Evolutionary conservation across 2,329 filamentous ascomycete species (phyloP).

Genomic region (Fusarium redolens): DNA sequence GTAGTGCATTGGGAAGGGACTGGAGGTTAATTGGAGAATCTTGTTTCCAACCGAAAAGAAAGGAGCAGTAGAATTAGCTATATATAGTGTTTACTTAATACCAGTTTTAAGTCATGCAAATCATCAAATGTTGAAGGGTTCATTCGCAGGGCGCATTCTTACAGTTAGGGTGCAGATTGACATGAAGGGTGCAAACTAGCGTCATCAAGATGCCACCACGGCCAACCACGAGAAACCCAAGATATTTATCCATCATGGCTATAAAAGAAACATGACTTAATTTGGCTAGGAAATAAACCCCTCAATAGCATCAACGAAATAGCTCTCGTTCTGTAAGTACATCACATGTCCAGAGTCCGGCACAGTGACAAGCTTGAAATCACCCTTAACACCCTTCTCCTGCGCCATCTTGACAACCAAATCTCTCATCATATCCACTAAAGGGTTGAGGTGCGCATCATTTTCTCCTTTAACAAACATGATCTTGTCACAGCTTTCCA

Average conservation of each 20-base stretch:
- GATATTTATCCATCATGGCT: not conserved
- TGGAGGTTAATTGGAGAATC: accelerated
- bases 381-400: not conserved
- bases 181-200: slow-evolving; percentile 13
- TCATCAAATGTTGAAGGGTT: not conserved
- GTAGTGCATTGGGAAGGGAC: accelerated
- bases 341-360: not conserved
- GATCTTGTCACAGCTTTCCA: not conserved
- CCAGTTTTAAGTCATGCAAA: accelerated
- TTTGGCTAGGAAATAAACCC: not conserved
- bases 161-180: not conserved
- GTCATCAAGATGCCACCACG: not conserved
- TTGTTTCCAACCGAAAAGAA: accelerated
- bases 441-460: not conserved
- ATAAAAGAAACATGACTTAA: too few relatives aligned
- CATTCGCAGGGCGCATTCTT: not conserved
- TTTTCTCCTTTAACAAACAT: not conserved
- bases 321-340: slow-evolving; percentile 13
- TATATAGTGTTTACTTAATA: not conserved
- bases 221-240: accelerated
- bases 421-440: slow-evolving; percentile 6
- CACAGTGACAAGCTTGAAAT: not conserved
- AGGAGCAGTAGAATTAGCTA: too few relatives aligned
- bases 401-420: not conserved
- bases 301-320: not conserved